Percentiles rank a stretch among this genome's conserved stretches.
Conservation (phyloP, 2,329 filamentous ascomycete genomes). For the Coniella lustricola region DNA sequence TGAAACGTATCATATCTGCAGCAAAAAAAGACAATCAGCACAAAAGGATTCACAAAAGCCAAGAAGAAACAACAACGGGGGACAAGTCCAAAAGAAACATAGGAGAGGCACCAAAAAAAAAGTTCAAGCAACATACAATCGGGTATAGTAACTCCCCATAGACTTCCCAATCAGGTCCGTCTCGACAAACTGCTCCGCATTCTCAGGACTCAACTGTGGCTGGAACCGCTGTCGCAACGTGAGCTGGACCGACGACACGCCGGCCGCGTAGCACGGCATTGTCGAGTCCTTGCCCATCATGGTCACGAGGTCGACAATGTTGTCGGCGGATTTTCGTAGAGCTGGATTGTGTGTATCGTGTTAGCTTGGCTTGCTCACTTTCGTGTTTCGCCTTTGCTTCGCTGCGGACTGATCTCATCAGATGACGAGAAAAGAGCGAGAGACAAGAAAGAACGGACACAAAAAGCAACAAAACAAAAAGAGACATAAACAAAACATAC, state of each 20-base stretch:
- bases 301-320: constrained; percentile 73
- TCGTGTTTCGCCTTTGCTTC: neutral
- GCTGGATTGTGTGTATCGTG: constrained; percentile 38
- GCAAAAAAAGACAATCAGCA: no score
- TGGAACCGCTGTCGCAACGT: constrained; percentile 70
- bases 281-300: constrained; percentile 79
- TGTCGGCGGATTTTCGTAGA: constrained; percentile 68
- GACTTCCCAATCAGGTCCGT: constrained; percentile 73
- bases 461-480: no score
- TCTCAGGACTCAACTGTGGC: constrained; percentile 73
- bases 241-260: constrained; percentile 62
- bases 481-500: constrained; percentile 31
- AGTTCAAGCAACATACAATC: constrained; percentile 52
- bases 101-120: no score
- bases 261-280: constrained; percentile 77
- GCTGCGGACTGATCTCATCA: no score
- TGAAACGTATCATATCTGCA: constrained; percentile 76
- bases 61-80: neutral
- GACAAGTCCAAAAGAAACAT: no score
- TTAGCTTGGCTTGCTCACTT: neutral
- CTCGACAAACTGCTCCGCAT: constrained; percentile 76
- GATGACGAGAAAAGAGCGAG: no score
- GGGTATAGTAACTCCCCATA: constrained; percentile 79
- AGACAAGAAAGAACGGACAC: no score
- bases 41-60: constrained; percentile 1